phyloP scores from a whole-genome alignment of 306 rosid species.

The Fagus crenata region DNA sequence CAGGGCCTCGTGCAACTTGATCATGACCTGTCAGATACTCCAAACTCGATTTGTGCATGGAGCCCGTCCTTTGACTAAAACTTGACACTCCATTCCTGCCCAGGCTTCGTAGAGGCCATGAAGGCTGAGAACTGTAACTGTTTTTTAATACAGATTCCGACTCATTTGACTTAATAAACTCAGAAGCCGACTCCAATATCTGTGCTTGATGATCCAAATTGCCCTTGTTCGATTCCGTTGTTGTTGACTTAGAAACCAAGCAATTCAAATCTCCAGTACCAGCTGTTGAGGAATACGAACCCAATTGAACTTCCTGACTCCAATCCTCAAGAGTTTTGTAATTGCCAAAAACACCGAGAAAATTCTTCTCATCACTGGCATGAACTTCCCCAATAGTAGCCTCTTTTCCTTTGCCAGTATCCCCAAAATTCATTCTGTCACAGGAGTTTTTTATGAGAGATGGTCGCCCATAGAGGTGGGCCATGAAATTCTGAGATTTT shows the following conservation, averaged over 20 bases:
- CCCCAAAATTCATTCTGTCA: slow-evolving; percentile 14
- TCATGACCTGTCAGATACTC: not conserved
- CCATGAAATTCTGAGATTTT: slow-evolving; percentile 24
- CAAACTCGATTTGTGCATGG: slow-evolving; percentile 17
- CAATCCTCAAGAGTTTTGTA: slow-evolving; percentile 16
- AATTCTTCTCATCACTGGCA: slow-evolving; percentile 7
- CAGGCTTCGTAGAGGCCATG: not conserved
- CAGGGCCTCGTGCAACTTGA: slow-evolving; percentile 14
- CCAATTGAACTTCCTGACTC: slow-evolving; percentile 8
- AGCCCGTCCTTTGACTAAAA: slow-evolving; percentile 20
- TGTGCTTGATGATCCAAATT: slow-evolving; percentile 22
- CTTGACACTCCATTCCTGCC: slow-evolving; percentile 11
- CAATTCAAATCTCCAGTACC: slow-evolving; percentile 16
- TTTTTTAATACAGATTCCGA: slow-evolving; percentile 16
- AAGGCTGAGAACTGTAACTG: slow-evolving; percentile 3
- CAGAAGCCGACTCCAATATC: not conserved
- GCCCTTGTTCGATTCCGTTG: slow-evolving; percentile 19
- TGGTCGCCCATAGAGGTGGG: not conserved
- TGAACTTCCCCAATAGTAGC: slow-evolving; percentile 14
- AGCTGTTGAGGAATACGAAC: slow-evolving; percentile 16
- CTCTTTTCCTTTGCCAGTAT: slow-evolving; percentile 13
- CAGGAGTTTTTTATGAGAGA: not conserved
- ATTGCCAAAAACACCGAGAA: slow-evolving; percentile 5
- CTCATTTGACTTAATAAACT: slow-evolving; percentile 15
- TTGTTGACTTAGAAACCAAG: slow-evolving; percentile 18